phyloP scores from a whole-genome alignment of 805 yeast genomes.

The Candida chilensis region DNA sequence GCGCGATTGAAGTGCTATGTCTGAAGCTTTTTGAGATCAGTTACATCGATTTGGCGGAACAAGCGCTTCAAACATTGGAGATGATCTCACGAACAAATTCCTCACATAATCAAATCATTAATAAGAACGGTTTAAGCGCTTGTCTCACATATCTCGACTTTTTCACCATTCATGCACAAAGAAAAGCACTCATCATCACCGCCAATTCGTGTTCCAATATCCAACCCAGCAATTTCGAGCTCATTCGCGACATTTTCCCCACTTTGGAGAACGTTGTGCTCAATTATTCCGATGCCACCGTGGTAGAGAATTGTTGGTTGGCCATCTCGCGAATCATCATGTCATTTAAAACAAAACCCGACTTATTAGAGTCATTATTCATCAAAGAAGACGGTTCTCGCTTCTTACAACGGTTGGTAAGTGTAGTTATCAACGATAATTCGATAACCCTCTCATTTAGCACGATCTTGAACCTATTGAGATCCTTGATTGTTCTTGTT shows the following conservation, averaged over 20 bases:
- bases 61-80: constrained; percentile 70
- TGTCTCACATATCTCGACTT: constrained; percentile 76
- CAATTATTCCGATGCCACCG: constrained; percentile 46
- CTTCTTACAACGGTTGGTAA: too few relatives aligned
- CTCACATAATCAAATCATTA: constrained; percentile 36
- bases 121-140: constrained; percentile 52
- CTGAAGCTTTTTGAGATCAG: constrained; percentile 63
- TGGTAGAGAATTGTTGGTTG: constrained; percentile 57
- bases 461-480: constrained; percentile 28
- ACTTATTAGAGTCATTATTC: constrained; percentile 34
- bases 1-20: constrained; percentile 59
- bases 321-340: constrained; percentile 51
- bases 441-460: too few relatives aligned
- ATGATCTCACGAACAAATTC: constrained; percentile 51
- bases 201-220: constrained; percentile 58
- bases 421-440: too few relatives aligned
- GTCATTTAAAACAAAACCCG: constrained; percentile 35
- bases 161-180: constrained; percentile 81
- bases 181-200: constrained; percentile 67
- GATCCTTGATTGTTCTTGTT: constrained; percentile 34
- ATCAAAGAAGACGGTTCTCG: constrained; percentile 4
- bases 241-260: constrained; percentile 49
- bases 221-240: constrained; percentile 29
- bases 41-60: constrained; percentile 89
- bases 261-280: constrained; percentile 46